Percentiles rank a stretch among this genome's conserved stretches.
Conservation (phyloP, 345 rosid species). For the Excoecaria agallocha region DNA sequence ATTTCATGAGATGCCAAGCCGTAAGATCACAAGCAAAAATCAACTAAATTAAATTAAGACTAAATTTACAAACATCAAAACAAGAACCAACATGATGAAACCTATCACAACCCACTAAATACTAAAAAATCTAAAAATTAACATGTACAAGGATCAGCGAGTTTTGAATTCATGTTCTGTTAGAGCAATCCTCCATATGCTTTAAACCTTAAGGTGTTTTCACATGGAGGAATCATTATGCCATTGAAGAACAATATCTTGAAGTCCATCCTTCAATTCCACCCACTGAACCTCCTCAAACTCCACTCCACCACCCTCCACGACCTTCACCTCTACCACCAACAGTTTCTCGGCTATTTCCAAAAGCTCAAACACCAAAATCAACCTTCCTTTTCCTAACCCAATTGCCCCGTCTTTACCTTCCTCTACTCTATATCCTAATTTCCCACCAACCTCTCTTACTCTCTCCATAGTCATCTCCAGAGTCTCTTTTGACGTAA, state of each 20-base stretch:
- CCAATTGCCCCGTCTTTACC: conserved; percentile 56
- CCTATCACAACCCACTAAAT: neutral
- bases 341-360: conserved; percentile 47
- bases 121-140: neutral
- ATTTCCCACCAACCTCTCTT: conserved; percentile 52
- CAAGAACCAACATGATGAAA: neutral
- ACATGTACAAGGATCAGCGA: neutral
- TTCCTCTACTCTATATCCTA: conserved; percentile 63
- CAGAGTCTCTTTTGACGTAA: conserved; percentile 43
- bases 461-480: conserved; percentile 58
- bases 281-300: conserved; percentile 64
- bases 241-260: conserved; percentile 63
- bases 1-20: neutral
- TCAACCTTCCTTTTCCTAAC: conserved; percentile 54
- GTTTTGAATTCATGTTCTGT: neutral
- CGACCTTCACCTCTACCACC: conserved; percentile 57
- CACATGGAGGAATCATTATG: conserved; percentile 23
- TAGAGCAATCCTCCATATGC: neutral
- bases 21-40: neutral
- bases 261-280: conserved; percentile 56
- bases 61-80: conserved; percentile 12
- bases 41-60: neutral
- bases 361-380: conserved; percentile 47
- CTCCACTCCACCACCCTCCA: conserved; percentile 47
- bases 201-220: neutral